Conservation (phyloP, 495 filamentous ascomycete genomes). For the Daldinia loculata region DNA sequence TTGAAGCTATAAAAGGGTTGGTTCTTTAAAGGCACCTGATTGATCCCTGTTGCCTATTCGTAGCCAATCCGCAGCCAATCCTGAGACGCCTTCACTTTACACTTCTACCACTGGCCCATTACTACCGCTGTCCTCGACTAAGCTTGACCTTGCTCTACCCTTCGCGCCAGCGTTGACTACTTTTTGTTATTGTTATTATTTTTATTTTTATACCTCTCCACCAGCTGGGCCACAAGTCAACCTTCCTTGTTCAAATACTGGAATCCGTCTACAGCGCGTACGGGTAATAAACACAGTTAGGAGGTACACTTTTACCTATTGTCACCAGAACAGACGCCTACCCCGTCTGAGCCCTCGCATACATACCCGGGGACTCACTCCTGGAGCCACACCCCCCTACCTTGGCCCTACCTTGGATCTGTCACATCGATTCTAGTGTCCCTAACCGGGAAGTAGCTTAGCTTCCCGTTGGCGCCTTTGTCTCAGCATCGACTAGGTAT, state of each 20-base stretch:
- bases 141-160: slow-evolving; percentile 33
- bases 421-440: slow-evolving; percentile 41
- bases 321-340: slow-evolving; percentile 6
- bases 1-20: slow-evolving; percentile 35
- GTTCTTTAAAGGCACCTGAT: slow-evolving; percentile 39
- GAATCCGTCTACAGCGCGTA: slow-evolving; percentile 29
- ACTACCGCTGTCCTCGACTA: slow-evolving; percentile 37
- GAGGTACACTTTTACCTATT: slow-evolving; percentile 16
- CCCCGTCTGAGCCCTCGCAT: slow-evolving; percentile 22
- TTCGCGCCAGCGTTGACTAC: slow-evolving; percentile 27
- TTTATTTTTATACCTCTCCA: slow-evolving; percentile 26
- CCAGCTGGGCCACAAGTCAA: slow-evolving; percentile 16
- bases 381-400: slow-evolving; percentile 39
- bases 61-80: slow-evolving; percentile 41
- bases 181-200: slow-evolving; percentile 9
- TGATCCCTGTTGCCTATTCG: slow-evolving; percentile 36
- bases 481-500: slow-evolving; percentile 41
- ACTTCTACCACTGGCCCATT: slow-evolving; percentile 38
- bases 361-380: slow-evolving; percentile 11
- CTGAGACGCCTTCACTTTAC: slow-evolving; percentile 30
- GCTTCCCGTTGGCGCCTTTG: slow-evolving; percentile 41
- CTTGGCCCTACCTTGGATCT: slow-evolving; percentile 29
- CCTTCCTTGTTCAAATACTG: slow-evolving; percentile 29
- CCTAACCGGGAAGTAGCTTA: slow-evolving; percentile 36
- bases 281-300: slow-evolving; percentile 28